These are phyloP conservation scores for Cyamopsis tetragonoloba DNA, from an alignment of 306 rosid species.

Conservation along the genomic window DNA sequence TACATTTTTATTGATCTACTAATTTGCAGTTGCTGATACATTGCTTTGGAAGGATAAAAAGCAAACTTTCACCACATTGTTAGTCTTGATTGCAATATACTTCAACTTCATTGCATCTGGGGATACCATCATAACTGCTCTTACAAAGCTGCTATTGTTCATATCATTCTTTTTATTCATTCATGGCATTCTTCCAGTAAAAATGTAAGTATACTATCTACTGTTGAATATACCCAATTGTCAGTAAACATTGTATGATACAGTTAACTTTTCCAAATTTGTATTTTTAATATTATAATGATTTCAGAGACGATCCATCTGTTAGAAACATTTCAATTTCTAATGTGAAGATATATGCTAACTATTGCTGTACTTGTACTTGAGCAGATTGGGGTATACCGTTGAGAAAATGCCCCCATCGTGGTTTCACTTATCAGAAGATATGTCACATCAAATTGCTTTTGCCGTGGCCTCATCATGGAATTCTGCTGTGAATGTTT, in stretches of 20 bases:
- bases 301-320: constrained; percentile 23
- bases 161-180: constrained; percentile 45
- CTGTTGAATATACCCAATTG: constrained; percentile 2
- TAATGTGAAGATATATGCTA: constrained; percentile 26
- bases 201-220: constrained; percentile 49
- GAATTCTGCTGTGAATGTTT: constrained; percentile 55
- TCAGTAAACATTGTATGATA: constrained; percentile 5
- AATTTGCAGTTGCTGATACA: constrained; percentile 81
- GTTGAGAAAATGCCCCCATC: constrained; percentile 70
- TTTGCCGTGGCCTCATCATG: constrained; percentile 55
- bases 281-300: constrained; percentile 6
- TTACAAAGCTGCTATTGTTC: constrained; percentile 66
- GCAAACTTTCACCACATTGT: constrained; percentile 52
- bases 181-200: constrained; percentile 69
- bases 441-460: constrained; percentile 53
- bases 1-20: constrained; percentile 18
- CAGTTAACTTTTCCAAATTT: constrained; percentile 1
- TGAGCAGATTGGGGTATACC: constrained; percentile 69
- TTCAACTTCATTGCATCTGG: constrained; percentile 72
- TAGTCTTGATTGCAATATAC: constrained; percentile 69
- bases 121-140: constrained; percentile 59
- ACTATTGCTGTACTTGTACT: constrained; percentile 16
- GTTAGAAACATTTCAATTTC: constrained; percentile 14
- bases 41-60: constrained; percentile 95
- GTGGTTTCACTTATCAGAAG: constrained; percentile 73